Percentiles rank a stretch among this genome's conserved stretches.
Evolutionary conservation across 768 basidiomycete species (phyloP).

Genomic region (Fistulinella prunicolor): DNA sequence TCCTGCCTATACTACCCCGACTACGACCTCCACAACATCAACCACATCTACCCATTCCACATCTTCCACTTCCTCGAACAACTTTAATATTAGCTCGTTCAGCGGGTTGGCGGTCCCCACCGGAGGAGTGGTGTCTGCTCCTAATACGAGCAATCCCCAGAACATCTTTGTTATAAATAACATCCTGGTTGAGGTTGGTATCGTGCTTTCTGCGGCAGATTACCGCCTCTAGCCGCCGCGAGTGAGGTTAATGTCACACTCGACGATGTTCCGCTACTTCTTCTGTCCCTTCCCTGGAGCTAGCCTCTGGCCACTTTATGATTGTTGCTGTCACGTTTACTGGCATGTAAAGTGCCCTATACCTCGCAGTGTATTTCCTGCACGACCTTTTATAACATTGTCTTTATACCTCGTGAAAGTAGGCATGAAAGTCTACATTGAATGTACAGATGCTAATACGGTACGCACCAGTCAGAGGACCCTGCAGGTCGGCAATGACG

Average conservation of each 20-base stretch:
- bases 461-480: too few relatives aligned
- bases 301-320: neutral
- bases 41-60: slow-evolving; percentile 16
- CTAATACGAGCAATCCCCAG: slow-evolving; percentile 30
- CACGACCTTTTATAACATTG: slow-evolving; percentile 2
- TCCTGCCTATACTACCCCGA: slow-evolving; percentile 13
- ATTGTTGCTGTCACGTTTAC: slow-evolving; percentile 1
- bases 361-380: slow-evolving; percentile 13
- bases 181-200: slow-evolving; percentile 36
- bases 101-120: slow-evolving; percentile 29
- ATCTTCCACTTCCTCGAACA: slow-evolving; percentile 20
- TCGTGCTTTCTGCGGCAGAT: slow-evolving; percentile 6
- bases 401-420: neutral
- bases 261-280: neutral
- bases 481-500: too few relatives aligned
- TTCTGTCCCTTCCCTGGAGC: slow-evolving; percentile 7
- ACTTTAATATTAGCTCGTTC: slow-evolving; percentile 12
- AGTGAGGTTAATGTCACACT: neutral
- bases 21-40: slow-evolving; percentile 28
- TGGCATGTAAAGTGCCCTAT: slow-evolving; percentile 19
- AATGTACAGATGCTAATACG: too few relatives aligned
- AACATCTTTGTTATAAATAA: slow-evolving; percentile 35
- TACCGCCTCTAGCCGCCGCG: neutral
- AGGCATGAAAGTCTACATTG: too few relatives aligned
- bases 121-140: slow-evolving; percentile 28